A percentile compares a stretch with the other conserved stretches of the same genome.
Evolutionary conservation across 2,329 filamentous ascomycete genomes (phyloP).

Genomic region (Calonectria hongkongensis): DNA sequence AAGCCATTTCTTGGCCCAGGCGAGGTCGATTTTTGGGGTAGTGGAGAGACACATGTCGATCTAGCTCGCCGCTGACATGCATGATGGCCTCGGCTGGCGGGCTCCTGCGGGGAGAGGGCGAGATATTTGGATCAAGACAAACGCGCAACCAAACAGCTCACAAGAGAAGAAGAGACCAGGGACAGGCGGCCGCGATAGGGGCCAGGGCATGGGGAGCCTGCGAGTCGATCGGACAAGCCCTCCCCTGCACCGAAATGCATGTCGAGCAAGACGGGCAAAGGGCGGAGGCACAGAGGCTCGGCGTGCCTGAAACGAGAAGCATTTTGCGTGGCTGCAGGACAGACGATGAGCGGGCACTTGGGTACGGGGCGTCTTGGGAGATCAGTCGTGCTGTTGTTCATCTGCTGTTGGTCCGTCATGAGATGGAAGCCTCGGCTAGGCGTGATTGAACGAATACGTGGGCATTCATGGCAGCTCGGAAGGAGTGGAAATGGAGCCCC

Average conservation of each 20-base stretch:
- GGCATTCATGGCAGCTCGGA: slow-evolving; percentile 4
- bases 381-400: not conserved
- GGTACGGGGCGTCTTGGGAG: not conserved
- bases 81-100: slow-evolving; percentile 48
- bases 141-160: slow-evolving; percentile 24
- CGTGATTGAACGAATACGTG: not conserved
- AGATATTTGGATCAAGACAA: slow-evolving; percentile 26
- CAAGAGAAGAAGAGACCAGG: slow-evolving; percentile 10
- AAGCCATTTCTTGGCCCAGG: slow-evolving; percentile 16
- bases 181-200: slow-evolving; percentile 18
- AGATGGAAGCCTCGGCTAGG: slow-evolving; percentile 12
- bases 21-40: not conserved
- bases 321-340: slow-evolving; percentile 19
- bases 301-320: slow-evolving; percentile 38
- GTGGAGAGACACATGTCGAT: slow-evolving; percentile 47
- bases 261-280: slow-evolving; percentile 14
- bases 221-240: slow-evolving; percentile 46
- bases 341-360: slow-evolving; percentile 7
- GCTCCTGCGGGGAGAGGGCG: slow-evolving; percentile 38
- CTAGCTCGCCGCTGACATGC: slow-evolving; percentile 22
- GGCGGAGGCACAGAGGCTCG: slow-evolving; percentile 32
- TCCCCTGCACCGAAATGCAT: slow-evolving; percentile 36
- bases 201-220: slow-evolving; percentile 30
- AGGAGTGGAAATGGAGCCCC: slow-evolving; percentile 9
- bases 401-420: slow-evolving; percentile 5